Conservation (phyloP, 2,329 filamentous ascomycete species). For the Exophiala sp. region DNA sequence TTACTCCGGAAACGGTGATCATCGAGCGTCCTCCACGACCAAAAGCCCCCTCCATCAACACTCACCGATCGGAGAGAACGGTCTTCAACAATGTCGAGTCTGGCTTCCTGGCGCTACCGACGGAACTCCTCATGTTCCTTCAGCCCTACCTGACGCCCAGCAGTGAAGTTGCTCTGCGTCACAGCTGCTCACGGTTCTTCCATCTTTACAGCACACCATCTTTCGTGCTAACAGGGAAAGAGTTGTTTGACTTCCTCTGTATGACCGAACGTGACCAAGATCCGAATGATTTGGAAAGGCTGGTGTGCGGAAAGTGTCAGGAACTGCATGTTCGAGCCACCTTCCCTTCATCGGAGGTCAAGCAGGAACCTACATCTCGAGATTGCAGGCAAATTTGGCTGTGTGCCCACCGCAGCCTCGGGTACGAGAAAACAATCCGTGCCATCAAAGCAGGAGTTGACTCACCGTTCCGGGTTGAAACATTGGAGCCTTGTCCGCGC, state of each 20-base stretch:
- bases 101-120: slow-evolving; percentile 27
- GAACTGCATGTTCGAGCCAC: slow-evolving; percentile 21
- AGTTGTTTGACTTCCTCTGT: slow-evolving; percentile 28
- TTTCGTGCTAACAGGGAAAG: slow-evolving; percentile 25
- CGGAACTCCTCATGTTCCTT: slow-evolving; percentile 25
- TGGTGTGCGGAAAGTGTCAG: slow-evolving; percentile 27
- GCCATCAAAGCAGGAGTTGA: slow-evolving; percentile 27
- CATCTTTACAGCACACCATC: slow-evolving; percentile 26
- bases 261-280: slow-evolving; percentile 29
- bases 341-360: slow-evolving; percentile 26
- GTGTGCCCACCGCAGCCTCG: slow-evolving; percentile 26
- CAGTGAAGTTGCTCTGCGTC: slow-evolving; percentile 27
- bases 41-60: slow-evolving; percentile 21
- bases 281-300: slow-evolving; percentile 20
- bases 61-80: slow-evolving; percentile 24
- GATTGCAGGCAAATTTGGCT: slow-evolving; percentile 29
- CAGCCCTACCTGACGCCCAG: slow-evolving; percentile 23
- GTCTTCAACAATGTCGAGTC: slow-evolving; percentile 28
- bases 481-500: slow-evolving; percentile 25
- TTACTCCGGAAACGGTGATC: slow-evolving; percentile 24
- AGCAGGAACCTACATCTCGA: slow-evolving; percentile 15
- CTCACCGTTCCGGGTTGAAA: slow-evolving; percentile 26
- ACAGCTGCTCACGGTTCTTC: slow-evolving; percentile 27
- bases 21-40: slow-evolving; percentile 23
- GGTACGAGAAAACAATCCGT: slow-evolving; percentile 25